Conservation (phyloP, 2,329 filamentous ascomycete species). For the Capronia coronata region DNA sequence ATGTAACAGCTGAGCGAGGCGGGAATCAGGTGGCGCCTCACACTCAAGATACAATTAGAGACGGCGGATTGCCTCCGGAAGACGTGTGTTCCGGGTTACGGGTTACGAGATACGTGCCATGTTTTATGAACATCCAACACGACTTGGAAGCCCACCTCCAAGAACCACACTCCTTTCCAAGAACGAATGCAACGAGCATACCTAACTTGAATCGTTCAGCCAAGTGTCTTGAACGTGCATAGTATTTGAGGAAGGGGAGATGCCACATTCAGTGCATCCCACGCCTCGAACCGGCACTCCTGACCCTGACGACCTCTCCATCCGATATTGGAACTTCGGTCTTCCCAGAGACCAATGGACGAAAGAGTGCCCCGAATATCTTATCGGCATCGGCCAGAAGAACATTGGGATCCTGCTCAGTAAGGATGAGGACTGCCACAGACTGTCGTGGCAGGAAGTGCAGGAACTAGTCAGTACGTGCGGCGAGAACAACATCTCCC, state of each 20-base stretch:
- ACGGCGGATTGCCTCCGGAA: too few species aligned
- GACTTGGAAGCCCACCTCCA: too few species aligned
- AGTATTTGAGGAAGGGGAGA: constrained; percentile 1
- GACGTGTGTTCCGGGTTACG: too few species aligned
- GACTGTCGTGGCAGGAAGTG: constrained; percentile 65
- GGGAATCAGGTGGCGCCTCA: too few species aligned
- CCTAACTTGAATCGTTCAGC: too few species aligned
- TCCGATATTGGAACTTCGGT: constrained; percentile 79
- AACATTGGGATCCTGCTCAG: constrained; percentile 64
- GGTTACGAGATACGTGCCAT: too few species aligned
- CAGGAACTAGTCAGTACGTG: constrained; percentile 50
- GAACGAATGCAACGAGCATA: too few species aligned
- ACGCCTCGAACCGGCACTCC: constrained; percentile 13
- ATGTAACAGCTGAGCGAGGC: too few species aligned
- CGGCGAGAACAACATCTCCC: neutral
- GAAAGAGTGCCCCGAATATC: constrained; percentile 63
- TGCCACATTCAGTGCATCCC: constrained; percentile 25
- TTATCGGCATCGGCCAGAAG: constrained; percentile 58
- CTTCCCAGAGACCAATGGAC: constrained; percentile 58
- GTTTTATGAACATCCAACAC: too few species aligned
- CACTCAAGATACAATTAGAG: too few species aligned
- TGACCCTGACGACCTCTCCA: constrained; percentile 28
- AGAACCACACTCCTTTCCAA: too few species aligned
- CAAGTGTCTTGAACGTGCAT: neutral
- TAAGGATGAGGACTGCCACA: constrained; percentile 58